Base-by-base conservation (phyloP, 352 stramenopile genomes). In the Pythium sp. region DNA sequence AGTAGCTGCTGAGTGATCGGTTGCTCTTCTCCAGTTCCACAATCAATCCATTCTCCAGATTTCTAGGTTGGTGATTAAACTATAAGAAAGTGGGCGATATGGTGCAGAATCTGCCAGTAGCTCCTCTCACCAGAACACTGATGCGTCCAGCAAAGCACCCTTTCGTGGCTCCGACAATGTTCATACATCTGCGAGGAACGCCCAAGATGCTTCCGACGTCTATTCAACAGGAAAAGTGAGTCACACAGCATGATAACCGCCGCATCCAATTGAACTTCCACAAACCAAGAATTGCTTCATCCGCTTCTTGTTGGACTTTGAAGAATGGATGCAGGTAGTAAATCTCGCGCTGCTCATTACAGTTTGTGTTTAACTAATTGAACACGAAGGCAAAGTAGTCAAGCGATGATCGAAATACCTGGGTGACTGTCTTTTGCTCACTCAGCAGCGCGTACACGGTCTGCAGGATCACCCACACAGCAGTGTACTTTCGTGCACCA, bases 281-380 rank as follows among this genome's bases (percentile, higher is more conserved):
- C 26, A 7, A 59, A 94, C 88, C 88, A 38, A 95, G 74, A 36
- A 95, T 94, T 24, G 86, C 83, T 79, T 94, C 85, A 26, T 95
- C 87, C 7, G 88, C 88, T 81, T 94, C 86, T 53, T 70, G 78
- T 68, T 95, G 88, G 1, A 64, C 75, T 66, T 88, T 89, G 60
- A 95, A 95, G 34, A 95, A 95, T 24, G 86, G 75, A 62, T 95
- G 86, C 38, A 95, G 53, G 59, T 95, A 95, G 70, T 95, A 95
- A 3, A 95, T 74, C 69, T 95, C 88, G 64, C 88, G 76, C 82
- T 95, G 32, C 2, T 4, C 43, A 36, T 58, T 9, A 24, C 22
- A 26, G 62, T 58, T 63, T 51, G 12, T 24, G 36, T 22, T 43
- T 54, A 34, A 46, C 58, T 20, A 46, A 14, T 43, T 41, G 32